Evolutionary conservation across 2,329 filamentous ascomycete species (phyloP).

Genomic region (Camillea tinctor): DNA sequence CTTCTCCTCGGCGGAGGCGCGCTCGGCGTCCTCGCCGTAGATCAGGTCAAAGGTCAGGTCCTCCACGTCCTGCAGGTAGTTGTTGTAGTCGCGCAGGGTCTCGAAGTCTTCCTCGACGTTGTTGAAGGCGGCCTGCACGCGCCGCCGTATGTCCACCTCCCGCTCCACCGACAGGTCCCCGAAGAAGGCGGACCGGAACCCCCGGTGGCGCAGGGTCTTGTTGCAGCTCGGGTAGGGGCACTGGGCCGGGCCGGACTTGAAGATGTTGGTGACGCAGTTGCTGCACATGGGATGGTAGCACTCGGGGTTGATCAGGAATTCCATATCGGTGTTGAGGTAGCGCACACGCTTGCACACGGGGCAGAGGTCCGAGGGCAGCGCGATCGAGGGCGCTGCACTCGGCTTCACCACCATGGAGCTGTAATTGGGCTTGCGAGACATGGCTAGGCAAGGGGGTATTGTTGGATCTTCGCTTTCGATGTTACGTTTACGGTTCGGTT

Average conservation of each 20-base stretch:
- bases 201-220: constrained; percentile 79
- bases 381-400: constrained; percentile 25
- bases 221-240: constrained; percentile 89
- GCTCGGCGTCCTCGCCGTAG: constrained; percentile 65
- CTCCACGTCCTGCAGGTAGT: constrained; percentile 93
- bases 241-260: constrained; percentile 84
- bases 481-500: neutral
- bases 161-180: constrained; percentile 84
- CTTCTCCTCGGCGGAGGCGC: constrained; percentile 43
- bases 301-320: constrained; percentile 94
- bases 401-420: constrained; percentile 17
- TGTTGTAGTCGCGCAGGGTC: constrained; percentile 78
- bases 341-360: constrained; percentile 96
- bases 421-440: constrained; percentile 38
- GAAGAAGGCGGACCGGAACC: constrained; percentile 87
- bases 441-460: constrained; percentile 16
- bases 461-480: neutral
- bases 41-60: constrained; percentile 87
- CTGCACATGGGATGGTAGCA: constrained; percentile 99
- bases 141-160: constrained; percentile 85
- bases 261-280: constrained; percentile 91
- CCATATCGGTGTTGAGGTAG: constrained; percentile 91
- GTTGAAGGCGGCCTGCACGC: constrained; percentile 82
- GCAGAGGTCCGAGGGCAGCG: constrained; percentile 67
- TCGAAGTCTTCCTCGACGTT: constrained; percentile 89